Base-by-base conservation (phyloP, 2,329 filamentous ascomycete genomes). In the Botrytis fragariae region DNA sequence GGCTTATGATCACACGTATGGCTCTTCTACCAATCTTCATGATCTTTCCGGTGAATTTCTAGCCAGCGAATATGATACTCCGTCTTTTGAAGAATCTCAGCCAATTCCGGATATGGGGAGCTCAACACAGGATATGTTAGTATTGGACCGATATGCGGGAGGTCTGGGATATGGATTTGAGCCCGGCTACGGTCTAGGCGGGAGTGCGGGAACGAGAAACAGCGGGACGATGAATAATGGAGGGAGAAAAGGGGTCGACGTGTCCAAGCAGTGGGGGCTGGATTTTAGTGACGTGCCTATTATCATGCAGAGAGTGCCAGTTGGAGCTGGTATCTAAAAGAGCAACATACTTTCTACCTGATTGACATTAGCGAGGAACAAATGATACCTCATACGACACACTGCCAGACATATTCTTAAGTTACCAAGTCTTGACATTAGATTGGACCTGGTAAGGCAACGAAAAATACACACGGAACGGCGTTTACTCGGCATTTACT, bases 271-370 rank as follows among this genome's bases (percentile, higher is more conserved):
- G 8, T 78, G 73, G 71, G 78, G 77, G 1, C 69, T 78, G 45
- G 77, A 78, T 72, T 74, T 79, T 10, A 76, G 72, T 61, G 77
- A 78, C 73, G 76, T 77, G n/a, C 78, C 77, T 12, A 73, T 78
- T 14, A 72, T 78, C 29, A 62, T 78, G 68, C 76, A 75, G 64
- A 51, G 73, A 32, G 74, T 76, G 54, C 65, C 65, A 59, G 48
- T 69, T 25, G 51, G 37, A 12, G 48, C 65, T 69, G 65, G 65
- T 42, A 42, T 57, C 18, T 69, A 25, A 69, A 69, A 12, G 65
- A 54, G 51, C 16, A 54, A 16, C 25, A 29, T 10, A 57, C 39
- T 57, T 29, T 14, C 29, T 4, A 16, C 29, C 8, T 37, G 7
- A 32, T 51, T 29, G 51, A 18, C 37, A 54, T 25, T 18, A 29